These are phyloP conservation scores for Jacaranda copaia DNA, from an alignment of 257 asterid genomes.

Conservation along the genomic window DNA sequence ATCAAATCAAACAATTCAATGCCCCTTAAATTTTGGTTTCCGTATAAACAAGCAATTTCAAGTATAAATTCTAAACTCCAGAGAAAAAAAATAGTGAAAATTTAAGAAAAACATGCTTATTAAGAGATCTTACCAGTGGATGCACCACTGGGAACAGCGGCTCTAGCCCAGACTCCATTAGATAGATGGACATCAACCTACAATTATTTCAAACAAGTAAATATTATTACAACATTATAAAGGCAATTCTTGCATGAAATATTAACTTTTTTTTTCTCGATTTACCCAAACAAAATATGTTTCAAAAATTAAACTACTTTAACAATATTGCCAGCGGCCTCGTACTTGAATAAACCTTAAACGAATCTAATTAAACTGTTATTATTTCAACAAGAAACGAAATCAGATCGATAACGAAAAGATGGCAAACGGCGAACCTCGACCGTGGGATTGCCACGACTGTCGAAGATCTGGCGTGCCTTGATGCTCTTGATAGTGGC, in stretches of 20 bases:
- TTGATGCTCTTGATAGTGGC: conserved; percentile 76
- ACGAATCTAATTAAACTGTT: neutral
- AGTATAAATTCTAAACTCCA: neutral
- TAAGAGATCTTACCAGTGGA: conserved; percentile 74
- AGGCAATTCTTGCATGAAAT: conserved; percentile 5
- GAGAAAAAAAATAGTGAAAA: neutral
- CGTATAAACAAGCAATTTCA: neutral
- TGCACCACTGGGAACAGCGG: conserved; percentile 97
- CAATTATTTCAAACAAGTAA: neutral
- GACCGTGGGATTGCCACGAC: conserved; percentile 96
- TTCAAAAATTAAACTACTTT: neutral
- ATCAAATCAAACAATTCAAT: conserved; percentile 1
- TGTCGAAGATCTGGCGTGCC: conserved; percentile 97
- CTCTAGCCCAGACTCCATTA: conserved; percentile 69
- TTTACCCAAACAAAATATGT: neutral
- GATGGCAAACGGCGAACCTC: conserved; percentile 60
- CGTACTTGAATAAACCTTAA: neutral
- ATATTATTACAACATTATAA: neutral
- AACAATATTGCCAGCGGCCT: conserved; percentile 1
- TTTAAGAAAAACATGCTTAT: neutral
- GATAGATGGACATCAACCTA: conserved; percentile 79
- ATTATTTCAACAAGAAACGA: neutral
- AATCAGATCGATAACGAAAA: conserved; percentile 27
- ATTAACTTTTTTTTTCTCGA: neutral
- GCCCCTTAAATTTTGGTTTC: neutral